Base-by-base conservation (phyloP, 768 basidiomycete genomes). In the Baorangia bicolor region DNA sequence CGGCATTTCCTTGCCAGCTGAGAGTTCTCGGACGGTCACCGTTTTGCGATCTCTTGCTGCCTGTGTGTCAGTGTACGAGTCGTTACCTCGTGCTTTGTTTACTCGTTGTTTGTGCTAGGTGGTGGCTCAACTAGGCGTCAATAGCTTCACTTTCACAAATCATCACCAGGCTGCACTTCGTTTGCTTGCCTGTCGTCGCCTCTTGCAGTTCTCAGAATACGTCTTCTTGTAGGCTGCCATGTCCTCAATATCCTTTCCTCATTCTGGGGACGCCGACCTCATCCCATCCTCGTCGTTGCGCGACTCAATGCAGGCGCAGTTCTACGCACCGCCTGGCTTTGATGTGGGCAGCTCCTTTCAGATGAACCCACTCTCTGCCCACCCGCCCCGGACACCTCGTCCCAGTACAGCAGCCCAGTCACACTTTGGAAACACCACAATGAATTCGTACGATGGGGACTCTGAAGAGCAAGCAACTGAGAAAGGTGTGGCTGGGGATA, bases 301-400 rank as follows among this genome's bases (percentile, higher is more conserved):
- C 33, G 68, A 71, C 39, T 75, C 80, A 14, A 66, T 68, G 45
- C 76, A 81, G 48, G 70, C 74, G 53, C 75, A 74, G 44, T 86
- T 78, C 67, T 88, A 86, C 64, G 1, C 60, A 25, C 75, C 84
- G 10, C 73, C 85, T 12, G 69, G 77, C 28, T 90, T 85, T 62
- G 87, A 88, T 60, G 68, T 78, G 53, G 76, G 72, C 48, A 78
- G 76, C 20, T 81, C 86, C 31, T 91, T 92, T 63, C 88, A 88
- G 59, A 88, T 92, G 81, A 92, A 92, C 65, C 90, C 90, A 10
- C 81, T 86, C 48, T 89, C 89, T 14, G 77, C 82, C 5, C 90
- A 90, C 67, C 90, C 90, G 2, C 90, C 90, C 20, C 81, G 90
- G 27, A 89, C 88, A 39, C 88, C 88, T 3, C 80, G 84, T 58